Conservation (phyloP, 2,329 filamentous ascomycete genomes). For the Fusarium austroafricanum region DNA sequence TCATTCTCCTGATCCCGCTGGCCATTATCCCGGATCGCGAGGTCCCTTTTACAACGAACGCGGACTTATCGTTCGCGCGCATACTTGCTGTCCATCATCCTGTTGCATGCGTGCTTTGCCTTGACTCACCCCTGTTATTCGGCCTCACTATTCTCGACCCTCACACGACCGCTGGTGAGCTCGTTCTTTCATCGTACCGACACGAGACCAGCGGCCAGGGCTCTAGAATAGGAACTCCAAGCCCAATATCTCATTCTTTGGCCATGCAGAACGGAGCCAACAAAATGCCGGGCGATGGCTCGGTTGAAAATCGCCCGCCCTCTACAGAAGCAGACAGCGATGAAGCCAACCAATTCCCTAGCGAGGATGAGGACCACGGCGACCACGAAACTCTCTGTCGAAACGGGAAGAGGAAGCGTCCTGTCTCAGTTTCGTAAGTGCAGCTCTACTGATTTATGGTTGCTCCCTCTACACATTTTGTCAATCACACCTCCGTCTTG, state of each 20-base stretch:
- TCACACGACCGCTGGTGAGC: slow-evolving; percentile 25
- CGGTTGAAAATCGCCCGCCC: slow-evolving; percentile 50
- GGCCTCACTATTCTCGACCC: slow-evolving; percentile 8
- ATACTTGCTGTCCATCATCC: slow-evolving; percentile 10
- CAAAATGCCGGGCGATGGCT: slow-evolving; percentile 43
- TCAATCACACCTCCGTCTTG: slow-evolving; percentile 2
- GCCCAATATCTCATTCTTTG: slow-evolving; percentile 21
- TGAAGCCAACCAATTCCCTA: slow-evolving; percentile 49
- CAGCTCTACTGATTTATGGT: slow-evolving; percentile 16
- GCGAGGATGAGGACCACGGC: slow-evolving; percentile 61
- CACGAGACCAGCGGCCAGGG: slow-evolving; percentile 28
- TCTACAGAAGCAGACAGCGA: slow-evolving; percentile 60
- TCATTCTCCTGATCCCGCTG: slow-evolving; percentile 40
- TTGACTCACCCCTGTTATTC: slow-evolving; percentile 20
- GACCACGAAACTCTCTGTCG: slow-evolving; percentile 51
- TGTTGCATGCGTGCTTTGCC: slow-evolving; percentile 25
- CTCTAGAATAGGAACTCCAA: slow-evolving; percentile 18
- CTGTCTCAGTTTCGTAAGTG: slow-evolving; percentile 69
- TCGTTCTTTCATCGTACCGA: slow-evolving; percentile 38
- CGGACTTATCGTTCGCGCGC: slow-evolving; percentile 30
- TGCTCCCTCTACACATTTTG: slow-evolving; percentile 27
- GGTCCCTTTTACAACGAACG: slow-evolving; percentile 29
- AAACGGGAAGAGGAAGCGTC: slow-evolving; percentile 67
- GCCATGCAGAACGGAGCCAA: slow-evolving; percentile 46
- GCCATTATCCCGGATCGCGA: slow-evolving; percentile 41